phyloP scores from a whole-genome alignment of 108 stramenopile species.

The Cyclotella baltica region DNA sequence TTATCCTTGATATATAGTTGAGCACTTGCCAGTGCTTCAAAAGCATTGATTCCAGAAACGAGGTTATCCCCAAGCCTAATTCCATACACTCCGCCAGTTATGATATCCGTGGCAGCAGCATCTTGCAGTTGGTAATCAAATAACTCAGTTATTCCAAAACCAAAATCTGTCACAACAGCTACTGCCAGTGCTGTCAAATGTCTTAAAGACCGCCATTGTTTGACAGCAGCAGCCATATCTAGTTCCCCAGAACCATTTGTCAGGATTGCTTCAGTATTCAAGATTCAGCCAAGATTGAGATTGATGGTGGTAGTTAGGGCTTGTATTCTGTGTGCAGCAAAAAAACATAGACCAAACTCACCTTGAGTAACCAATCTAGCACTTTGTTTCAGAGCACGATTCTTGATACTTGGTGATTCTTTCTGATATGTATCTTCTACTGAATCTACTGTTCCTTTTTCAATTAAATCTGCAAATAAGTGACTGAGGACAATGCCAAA shows the following conservation, averaged over 20 bases:
- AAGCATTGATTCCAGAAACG: conserved; percentile 50
- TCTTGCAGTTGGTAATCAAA: conserved; percentile 65
- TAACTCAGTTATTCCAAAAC: conserved; percentile 69
- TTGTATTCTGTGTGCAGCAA: neutral
- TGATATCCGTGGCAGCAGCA: conserved; percentile 58
- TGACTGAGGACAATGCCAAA: conserved; percentile 77
- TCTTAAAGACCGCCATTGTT: conserved; percentile 78
- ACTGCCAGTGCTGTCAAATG: conserved; percentile 72
- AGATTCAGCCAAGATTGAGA: neutral
- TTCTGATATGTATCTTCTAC: conserved; percentile 41
- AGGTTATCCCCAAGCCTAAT: conserved; percentile 66
- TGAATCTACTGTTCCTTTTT: conserved; percentile 66
- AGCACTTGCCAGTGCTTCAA: conserved; percentile 52
- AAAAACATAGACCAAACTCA: neutral
- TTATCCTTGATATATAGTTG: conserved; percentile 42
- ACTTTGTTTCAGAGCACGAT: conserved; percentile 69
- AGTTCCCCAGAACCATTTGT: conserved; percentile 67
- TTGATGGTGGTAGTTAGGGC: neutral
- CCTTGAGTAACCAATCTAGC: conserved; percentile 78
- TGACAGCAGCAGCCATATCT: conserved; percentile 72
- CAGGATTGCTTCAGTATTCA: conserved; percentile 73
- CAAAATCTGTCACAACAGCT: conserved; percentile 65
- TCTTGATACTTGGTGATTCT: conserved; percentile 41
- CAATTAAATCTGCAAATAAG: conserved; percentile 75
- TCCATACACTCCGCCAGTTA: conserved; percentile 71